Conservation (phyloP, 2,329 filamentous ascomycete species). For the Didymella glomerata region DNA sequence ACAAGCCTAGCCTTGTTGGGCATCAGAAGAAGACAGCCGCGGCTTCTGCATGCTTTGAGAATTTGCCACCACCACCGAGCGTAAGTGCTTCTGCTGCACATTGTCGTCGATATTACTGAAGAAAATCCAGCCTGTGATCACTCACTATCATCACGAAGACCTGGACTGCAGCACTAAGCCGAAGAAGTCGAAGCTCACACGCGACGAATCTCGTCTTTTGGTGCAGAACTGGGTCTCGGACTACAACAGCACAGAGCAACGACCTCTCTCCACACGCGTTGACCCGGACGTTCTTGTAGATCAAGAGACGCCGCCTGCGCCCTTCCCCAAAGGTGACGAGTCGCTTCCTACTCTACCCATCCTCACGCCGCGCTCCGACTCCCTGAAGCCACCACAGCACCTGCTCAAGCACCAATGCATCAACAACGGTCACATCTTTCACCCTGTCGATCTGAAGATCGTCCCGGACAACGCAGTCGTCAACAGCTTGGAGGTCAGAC, state of each 20-base stretch:
- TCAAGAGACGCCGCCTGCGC: conserved; percentile 30
- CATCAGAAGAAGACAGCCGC: background rate
- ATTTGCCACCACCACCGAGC: conserved; percentile 2
- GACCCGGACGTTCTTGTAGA: conserved; percentile 33
- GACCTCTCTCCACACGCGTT: conserved; percentile 27
- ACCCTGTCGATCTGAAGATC: conserved; percentile 24
- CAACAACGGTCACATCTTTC: conserved; percentile 34
- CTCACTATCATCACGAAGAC: conserved; percentile 6
- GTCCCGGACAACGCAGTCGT: conserved; percentile 28
- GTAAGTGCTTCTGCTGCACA: background rate
- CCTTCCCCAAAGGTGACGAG: conserved; percentile 29
- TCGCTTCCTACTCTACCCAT: conserved; percentile 2
- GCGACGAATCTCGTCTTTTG: conserved; percentile 23
- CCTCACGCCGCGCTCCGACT: conserved; percentile 3
- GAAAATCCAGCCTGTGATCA: conserved; percentile 3
- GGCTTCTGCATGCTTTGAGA: conserved; percentile 1
- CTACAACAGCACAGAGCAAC: conserved; percentile 28
- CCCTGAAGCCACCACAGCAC: background rate
- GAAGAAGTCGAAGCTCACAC: conserved; percentile 23
- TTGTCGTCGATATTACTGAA: background rate
- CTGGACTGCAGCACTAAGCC: conserved; percentile 7
- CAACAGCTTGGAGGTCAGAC: conserved; percentile 29
- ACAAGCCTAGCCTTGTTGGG: background rate
- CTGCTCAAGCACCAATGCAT: conserved; percentile 31
- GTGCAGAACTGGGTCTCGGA: conserved; percentile 31